Evolutionary conservation across 106 monocot species (phyloP).

Genomic region (Phalaenopsis equestris): DNA sequence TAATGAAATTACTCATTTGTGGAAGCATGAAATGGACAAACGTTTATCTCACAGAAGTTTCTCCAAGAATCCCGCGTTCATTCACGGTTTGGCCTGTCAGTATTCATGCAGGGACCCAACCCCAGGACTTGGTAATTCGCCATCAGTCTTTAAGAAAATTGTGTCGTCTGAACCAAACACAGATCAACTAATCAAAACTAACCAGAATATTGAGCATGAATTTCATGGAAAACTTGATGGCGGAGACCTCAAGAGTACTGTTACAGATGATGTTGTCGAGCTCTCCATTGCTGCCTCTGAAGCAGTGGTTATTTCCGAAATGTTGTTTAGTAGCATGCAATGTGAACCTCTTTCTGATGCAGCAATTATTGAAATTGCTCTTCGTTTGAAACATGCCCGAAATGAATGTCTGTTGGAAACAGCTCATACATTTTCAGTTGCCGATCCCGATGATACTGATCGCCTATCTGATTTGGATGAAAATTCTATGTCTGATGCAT

Average conservation of each 20-base stretch:
- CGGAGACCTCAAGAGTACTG: slow-evolving; percentile 14
- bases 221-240: slow-evolving; percentile 9
- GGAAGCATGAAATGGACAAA: slow-evolving; percentile 5
- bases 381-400: slow-evolving; percentile 57
- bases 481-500: slow-evolving; percentile 46
- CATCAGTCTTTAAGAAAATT: not conserved
- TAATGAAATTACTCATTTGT: slow-evolving; percentile 4
- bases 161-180: not conserved
- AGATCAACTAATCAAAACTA: slow-evolving; percentile 5
- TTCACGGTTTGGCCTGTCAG: slow-evolving; percentile 3
- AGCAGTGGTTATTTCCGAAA: slow-evolving; percentile 69
- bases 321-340: slow-evolving; percentile 14
- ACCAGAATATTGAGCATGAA: slow-evolving; percentile 7
- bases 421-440: slow-evolving; percentile 11
- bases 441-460: slow-evolving; percentile 25
- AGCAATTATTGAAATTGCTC: slow-evolving; percentile 47
- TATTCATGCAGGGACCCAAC: slow-evolving; percentile 13
- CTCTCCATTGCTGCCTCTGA: slow-evolving; percentile 81
- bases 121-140: not conserved
- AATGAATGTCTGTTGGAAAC: slow-evolving; percentile 20
- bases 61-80: slow-evolving; percentile 9
- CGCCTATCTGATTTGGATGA: slow-evolving; percentile 61
- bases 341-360: slow-evolving; percentile 27
- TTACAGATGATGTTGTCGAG: slow-evolving; percentile 46
- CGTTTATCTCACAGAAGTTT: not conserved